These are phyloP conservation scores for Discostella stelligeroides DNA, from an alignment of 108 stramenopile species.

Conservation along the genomic window DNA sequence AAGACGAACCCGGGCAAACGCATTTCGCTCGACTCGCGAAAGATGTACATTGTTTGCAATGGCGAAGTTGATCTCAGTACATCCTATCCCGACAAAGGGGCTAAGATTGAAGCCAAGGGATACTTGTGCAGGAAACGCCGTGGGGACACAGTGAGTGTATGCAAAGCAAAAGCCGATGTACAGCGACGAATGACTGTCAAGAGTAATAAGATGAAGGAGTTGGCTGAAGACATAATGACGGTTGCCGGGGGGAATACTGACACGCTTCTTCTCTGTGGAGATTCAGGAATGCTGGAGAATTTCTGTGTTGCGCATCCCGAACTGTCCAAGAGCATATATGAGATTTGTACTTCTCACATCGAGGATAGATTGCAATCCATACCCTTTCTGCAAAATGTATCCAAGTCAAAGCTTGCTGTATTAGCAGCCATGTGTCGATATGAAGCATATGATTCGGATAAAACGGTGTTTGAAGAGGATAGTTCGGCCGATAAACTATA, in stretches of 20 bases:
- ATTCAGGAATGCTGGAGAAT: slow-evolving; percentile 32
- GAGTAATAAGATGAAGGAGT: slow-evolving; percentile 34
- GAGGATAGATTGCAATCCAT: slow-evolving; percentile 39
- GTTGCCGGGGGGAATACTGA: slow-evolving; percentile 20
- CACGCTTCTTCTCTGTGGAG: slow-evolving; percentile 34
- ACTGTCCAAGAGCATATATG: slow-evolving; percentile 28
- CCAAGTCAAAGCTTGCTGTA: slow-evolving; percentile 40
- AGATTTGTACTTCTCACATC: slow-evolving; percentile 39
- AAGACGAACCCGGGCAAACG: slow-evolving; percentile 21
- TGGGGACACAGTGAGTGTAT: slow-evolving; percentile 51
- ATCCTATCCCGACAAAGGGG: slow-evolving; percentile 26
- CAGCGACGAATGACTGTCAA: slow-evolving; percentile 29
- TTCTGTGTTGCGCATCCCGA: slow-evolving; percentile 42
- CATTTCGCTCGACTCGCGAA: slow-evolving; percentile 24
- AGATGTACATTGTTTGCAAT: slow-evolving; percentile 42
- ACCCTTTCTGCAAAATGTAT: slow-evolving; percentile 51
- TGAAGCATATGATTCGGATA: slow-evolving; percentile 48
- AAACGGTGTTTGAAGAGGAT: slow-evolving; percentile 54
- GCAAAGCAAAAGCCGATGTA: slow-evolving; percentile 41
- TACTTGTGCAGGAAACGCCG: slow-evolving; percentile 52
- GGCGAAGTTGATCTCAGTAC: slow-evolving; percentile 48
- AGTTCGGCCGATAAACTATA: slow-evolving; percentile 55
- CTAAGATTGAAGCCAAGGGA: slow-evolving; percentile 52
- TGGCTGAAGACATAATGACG: slow-evolving; percentile 44
- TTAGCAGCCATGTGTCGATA: slow-evolving; percentile 64